Conservation (phyloP, 2,329 filamentous ascomycete genomes). For the Ophiocordyceps robertsii region DNA sequence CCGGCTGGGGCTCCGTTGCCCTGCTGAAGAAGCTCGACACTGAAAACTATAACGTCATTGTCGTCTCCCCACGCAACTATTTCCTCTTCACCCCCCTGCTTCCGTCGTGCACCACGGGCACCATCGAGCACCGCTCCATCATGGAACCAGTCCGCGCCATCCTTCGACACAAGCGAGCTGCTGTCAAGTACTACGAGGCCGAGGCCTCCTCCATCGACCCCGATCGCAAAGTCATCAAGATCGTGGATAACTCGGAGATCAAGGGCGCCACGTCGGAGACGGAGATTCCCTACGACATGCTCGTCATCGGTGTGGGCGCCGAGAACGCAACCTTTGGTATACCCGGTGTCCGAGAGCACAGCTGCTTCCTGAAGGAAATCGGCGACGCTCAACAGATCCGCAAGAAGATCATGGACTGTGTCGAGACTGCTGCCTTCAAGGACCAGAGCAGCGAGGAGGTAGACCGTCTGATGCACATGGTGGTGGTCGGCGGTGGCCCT, state of each 20-base stretch:
- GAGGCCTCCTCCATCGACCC: conserved; percentile 93
- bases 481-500: conserved; percentile 83
- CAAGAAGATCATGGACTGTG: conserved; percentile 99
- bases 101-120: conserved; percentile 92
- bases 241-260: conserved; percentile 86
- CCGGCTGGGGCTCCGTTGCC: conserved; percentile 90
- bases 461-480: conserved; percentile 94
- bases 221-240: conserved; percentile 74
- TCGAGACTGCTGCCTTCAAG: conserved; percentile 97
- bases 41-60: conserved; percentile 96
- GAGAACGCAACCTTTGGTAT: conserved; percentile 99
- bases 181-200: conserved; percentile 95
- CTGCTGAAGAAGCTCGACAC: conserved; percentile 98
- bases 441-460: conserved; percentile 80
- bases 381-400: conserved; percentile 90
- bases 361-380: conserved; percentile 98
- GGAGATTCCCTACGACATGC: conserved; percentile 94
- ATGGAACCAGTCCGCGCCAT: conserved; percentile 99
- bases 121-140: conserved; percentile 97
- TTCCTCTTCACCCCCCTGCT: conserved; percentile 98
- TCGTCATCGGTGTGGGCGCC: conserved; percentile 91
- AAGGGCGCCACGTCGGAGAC: conserved; percentile 72
- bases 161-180: conserved; percentile 83
- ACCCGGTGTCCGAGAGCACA: conserved; percentile 85
- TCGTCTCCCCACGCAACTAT: conserved; percentile 97